Percentiles rank a stretch among this genome's conserved stretches.
phyloP scores from a whole-genome alignment of 2,329 filamentous ascomycete species.

The Beauveria brongniartii region DNA sequence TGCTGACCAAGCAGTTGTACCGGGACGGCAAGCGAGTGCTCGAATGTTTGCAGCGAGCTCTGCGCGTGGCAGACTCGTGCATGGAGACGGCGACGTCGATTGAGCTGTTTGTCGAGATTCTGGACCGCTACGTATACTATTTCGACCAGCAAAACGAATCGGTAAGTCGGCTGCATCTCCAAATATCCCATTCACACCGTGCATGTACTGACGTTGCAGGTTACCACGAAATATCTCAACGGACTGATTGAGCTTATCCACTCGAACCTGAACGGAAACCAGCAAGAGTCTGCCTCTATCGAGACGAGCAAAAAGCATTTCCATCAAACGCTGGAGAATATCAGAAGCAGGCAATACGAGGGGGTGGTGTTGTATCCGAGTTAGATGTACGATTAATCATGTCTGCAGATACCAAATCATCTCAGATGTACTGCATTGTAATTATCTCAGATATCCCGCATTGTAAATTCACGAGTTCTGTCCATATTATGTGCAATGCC shows the following conservation, averaged over 20 bases:
- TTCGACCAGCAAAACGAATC: slow-evolving; percentile 99
- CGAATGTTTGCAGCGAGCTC: slow-evolving; percentile 88
- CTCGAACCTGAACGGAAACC: slow-evolving; percentile 82
- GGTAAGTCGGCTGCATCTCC: slow-evolving; percentile 35
- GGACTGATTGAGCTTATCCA: slow-evolving; percentile 97
- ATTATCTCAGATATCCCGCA: slow-evolving; percentile 1
- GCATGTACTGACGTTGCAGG: slow-evolving; percentile 29
- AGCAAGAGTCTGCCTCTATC: slow-evolving; percentile 70
- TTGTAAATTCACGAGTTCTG: not conserved
- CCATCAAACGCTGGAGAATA: slow-evolving; percentile 89
- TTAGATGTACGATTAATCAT: slow-evolving; percentile 15
- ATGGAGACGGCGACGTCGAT: slow-evolving; percentile 98
- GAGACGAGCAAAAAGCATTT: slow-evolving; percentile 93
- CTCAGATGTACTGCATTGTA: slow-evolving; percentile 1
- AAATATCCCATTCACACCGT: not conserved
- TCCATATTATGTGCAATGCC: not conserved
- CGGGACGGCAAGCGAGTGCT: slow-evolving; percentile 95
- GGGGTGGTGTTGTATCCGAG: slow-evolving; percentile 68
- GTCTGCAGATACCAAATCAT: not conserved
- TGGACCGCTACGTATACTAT: slow-evolving; percentile 98
- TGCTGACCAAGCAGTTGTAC: slow-evolving; percentile 60
- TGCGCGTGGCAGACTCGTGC: slow-evolving; percentile 94
- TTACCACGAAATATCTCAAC: slow-evolving; percentile 96
- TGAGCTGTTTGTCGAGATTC: slow-evolving; percentile 95
- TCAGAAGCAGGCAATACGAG: slow-evolving; percentile 84